These are phyloP conservation scores for Alternaria triticimaculans DNA, from an alignment of 2,329 filamentous ascomycete species.

Conservation along the genomic window DNA sequence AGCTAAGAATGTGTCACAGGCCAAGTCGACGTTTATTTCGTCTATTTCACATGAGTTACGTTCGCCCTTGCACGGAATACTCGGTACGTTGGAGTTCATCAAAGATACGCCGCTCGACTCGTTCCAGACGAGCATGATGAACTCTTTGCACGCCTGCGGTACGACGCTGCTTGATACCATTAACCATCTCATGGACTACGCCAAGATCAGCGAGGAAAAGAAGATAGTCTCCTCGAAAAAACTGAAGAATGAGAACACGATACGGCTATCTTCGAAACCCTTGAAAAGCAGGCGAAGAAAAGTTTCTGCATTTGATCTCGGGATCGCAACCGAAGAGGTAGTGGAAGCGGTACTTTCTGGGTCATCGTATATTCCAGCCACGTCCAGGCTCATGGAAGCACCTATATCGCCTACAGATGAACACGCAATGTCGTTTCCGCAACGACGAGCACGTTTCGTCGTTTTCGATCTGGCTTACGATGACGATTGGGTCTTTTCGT, in stretches of 20 bases:
- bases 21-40: conserved; percentile 61
- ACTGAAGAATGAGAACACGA: conserved; percentile 36
- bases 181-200: conserved; percentile 42
- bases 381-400: conserved; percentile 12
- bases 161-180: conserved; percentile 58
- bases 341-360: conserved; percentile 36
- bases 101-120: conserved; percentile 52
- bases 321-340: conserved; percentile 30
- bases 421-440: neutral
- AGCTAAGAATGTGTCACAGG: conserved; percentile 13
- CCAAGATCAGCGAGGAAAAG: conserved; percentile 31
- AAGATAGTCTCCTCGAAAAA: conserved; percentile 49
- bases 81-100: conserved; percentile 59
- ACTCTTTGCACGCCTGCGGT: conserved; percentile 53
- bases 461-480: conserved; percentile 34
- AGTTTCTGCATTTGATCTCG: conserved; percentile 28
- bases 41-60: conserved; percentile 61
- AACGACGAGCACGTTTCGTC: conserved; percentile 33
- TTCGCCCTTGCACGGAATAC: conserved; percentile 49
- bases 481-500: conserved; percentile 52
- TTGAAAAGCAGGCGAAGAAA: conserved; percentile 30
- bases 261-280: conserved; percentile 39
- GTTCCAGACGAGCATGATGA: conserved; percentile 55
- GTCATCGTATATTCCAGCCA: conserved; percentile 41
- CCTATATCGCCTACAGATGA: conserved; percentile 5